Conservation (phyloP, 495 filamentous ascomycete genomes). For the Penicillium alfredii region DNA sequence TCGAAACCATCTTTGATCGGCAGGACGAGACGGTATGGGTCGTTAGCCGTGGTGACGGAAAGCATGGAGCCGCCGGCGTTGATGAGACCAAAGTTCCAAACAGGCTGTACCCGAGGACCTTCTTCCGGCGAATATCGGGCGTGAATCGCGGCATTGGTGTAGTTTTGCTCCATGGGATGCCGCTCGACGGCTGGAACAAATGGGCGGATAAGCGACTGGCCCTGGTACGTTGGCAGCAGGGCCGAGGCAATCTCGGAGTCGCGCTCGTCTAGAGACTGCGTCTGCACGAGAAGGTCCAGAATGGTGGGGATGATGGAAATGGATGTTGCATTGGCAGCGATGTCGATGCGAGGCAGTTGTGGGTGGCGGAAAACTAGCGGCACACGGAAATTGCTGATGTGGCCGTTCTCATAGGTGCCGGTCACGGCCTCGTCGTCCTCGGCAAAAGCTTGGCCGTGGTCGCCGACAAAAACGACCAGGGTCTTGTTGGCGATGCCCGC, state of each 20-base stretch:
- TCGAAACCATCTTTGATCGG: conserved; percentile 35
- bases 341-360: conserved; percentile 33
- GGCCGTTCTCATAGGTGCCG: conserved; percentile 40
- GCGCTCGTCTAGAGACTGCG: conserved; percentile 29
- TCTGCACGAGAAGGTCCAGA: conserved; percentile 40
- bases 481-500: conserved; percentile 46
- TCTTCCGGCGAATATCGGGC: too few species aligned
- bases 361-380: conserved; percentile 42
- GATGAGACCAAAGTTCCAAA: conserved; percentile 40
- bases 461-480: conserved; percentile 45
- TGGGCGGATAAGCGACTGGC: conserved; percentile 31
- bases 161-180: too few species aligned
- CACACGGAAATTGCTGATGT: conserved; percentile 42
- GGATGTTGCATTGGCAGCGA: conserved; percentile 37
- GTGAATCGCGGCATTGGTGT: background rate
- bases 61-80: conserved; percentile 40
- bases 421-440: conserved; percentile 33
- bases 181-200: conserved; percentile 16
- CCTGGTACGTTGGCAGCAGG: conserved; percentile 33
- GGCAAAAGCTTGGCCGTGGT: conserved; percentile 38
- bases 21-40: conserved; percentile 36
- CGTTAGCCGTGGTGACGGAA: conserved; percentile 27
- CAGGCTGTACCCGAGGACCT: conserved; percentile 4
- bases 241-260: conserved; percentile 31
- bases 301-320: conserved; percentile 42